Percentiles rank a stretch among this genome's conserved stretches.
Evolutionary conservation across 352 stramenopile species (phyloP).

Genomic region (Globisporangium orthogonon): DNA sequence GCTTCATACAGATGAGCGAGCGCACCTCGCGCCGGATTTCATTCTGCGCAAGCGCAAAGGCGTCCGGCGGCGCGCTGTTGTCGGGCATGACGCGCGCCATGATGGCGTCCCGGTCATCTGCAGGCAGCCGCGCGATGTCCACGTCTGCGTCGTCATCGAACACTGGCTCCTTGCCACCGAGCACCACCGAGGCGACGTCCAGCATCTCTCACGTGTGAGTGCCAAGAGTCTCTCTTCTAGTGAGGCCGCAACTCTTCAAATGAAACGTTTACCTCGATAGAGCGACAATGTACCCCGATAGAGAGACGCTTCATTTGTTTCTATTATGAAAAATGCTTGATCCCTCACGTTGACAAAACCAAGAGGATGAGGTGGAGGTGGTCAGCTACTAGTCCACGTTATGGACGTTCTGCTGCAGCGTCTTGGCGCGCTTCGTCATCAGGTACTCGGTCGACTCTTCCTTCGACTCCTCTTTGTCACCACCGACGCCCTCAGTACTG

Average conservation of each 20-base stretch:
- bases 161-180: slow-evolving; percentile 32
- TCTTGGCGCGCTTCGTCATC: slow-evolving; percentile 43
- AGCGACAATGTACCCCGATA: background rate
- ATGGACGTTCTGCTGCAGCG: slow-evolving; percentile 16
- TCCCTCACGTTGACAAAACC: background rate
- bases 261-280: background rate
- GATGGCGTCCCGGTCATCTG: slow-evolving; percentile 61
- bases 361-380: no score
- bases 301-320: background rate
- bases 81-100: slow-evolving; percentile 59
- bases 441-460: slow-evolving; percentile 44
- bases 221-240: background rate
- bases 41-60: slow-evolving; percentile 71
- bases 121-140: slow-evolving; percentile 50
- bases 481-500: slow-evolving; percentile 11
- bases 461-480: slow-evolving; percentile 16
- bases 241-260: background rate
- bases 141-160: slow-evolving; percentile 68
- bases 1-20: background rate
- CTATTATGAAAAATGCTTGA: background rate
- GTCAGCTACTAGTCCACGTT: slow-evolving; percentile 7
- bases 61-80: slow-evolving; percentile 56
- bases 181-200: slow-evolving; percentile 27
- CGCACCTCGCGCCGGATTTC: slow-evolving; percentile 71
- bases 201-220: slow-evolving; percentile 14